Conservation (phyloP, 2,329 filamentous ascomycete species). For the Calonectria henricotiae region DNA sequence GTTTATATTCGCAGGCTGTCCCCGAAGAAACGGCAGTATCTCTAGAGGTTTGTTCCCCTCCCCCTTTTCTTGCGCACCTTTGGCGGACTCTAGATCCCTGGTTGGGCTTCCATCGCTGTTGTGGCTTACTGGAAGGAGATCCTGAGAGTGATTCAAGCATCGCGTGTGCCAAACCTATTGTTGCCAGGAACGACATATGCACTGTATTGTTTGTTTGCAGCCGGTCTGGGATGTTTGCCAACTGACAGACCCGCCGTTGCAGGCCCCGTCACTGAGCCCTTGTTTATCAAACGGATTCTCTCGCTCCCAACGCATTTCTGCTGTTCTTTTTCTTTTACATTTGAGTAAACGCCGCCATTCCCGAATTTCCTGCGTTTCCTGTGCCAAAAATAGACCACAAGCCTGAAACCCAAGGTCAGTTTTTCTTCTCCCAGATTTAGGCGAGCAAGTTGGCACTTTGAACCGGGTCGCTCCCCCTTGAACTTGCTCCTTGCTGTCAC, state of each 20-base stretch:
- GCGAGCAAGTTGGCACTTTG: not conserved
- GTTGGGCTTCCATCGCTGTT: not conserved
- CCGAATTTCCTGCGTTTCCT: not conserved
- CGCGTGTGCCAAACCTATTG: not conserved
- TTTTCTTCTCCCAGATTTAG: not conserved
- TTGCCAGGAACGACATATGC: not conserved
- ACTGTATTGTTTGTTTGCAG: slow-evolving; percentile 18
- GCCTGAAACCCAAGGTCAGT: slow-evolving; percentile 15
- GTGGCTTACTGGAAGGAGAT: not conserved
- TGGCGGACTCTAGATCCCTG: too few species aligned
- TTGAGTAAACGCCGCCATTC: not conserved
- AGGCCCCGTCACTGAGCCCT: slow-evolving; percentile 20
- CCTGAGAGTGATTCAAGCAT: not conserved
- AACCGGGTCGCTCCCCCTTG: not conserved
- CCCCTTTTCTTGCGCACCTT: not conserved
- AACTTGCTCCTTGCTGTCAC: not conserved
- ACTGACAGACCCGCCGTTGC: slow-evolving; percentile 26
- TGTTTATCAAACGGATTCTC: slow-evolving; percentile 22
- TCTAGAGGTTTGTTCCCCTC: not conserved
- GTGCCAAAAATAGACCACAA: not conserved
- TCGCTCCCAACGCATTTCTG: not conserved
- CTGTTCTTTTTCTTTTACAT: not conserved
- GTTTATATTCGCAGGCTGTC: not conserved
- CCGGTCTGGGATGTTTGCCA: slow-evolving; percentile 18
- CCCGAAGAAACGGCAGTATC: too few species aligned